Percentiles rank a stretch among this genome's conserved stretches.
Evolutionary conservation across 2,329 filamentous ascomycete species (phyloP).

Genomic region (Ophiostoma fasciatum): DNA sequence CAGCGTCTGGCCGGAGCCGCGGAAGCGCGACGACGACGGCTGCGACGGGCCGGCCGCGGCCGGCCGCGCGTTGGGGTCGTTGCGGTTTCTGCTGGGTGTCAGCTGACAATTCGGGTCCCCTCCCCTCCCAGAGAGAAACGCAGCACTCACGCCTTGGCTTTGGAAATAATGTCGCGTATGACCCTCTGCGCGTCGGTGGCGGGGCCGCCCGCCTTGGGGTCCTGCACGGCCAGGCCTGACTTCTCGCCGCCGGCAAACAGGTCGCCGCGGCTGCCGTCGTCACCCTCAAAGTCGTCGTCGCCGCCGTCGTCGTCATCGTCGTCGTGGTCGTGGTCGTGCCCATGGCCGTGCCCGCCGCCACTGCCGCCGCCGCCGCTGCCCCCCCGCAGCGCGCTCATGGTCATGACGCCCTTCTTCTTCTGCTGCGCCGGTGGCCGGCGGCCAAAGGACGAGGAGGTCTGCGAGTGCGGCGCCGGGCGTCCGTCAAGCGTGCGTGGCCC

Average conservation of each 20-base stretch:
- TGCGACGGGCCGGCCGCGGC: slow-evolving; percentile 33
- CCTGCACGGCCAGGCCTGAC: slow-evolving; percentile 55
- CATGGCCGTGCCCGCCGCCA: slow-evolving; percentile 40
- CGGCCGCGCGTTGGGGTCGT: background rate
- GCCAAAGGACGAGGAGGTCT: slow-evolving; percentile 18
- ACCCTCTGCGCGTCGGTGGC: slow-evolving; percentile 37
- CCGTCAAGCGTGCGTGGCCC: slow-evolving; percentile 50
- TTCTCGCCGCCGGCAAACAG: slow-evolving; percentile 78
- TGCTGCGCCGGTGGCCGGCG: slow-evolving; percentile 25
- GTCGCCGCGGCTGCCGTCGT: slow-evolving; percentile 46
- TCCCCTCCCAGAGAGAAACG: too few species aligned
- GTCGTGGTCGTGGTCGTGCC: slow-evolving; percentile 41
- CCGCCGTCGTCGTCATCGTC: slow-evolving; percentile 45
- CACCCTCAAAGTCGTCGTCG: slow-evolving; percentile 39
- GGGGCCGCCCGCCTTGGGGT: slow-evolving; percentile 27
- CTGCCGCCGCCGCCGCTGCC: slow-evolving; percentile 27
- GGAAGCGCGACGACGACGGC: slow-evolving; percentile 38
- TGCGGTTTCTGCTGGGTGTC: slow-evolving; percentile 3
- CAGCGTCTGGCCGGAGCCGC: slow-evolving; percentile 58
- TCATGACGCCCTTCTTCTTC: slow-evolving; percentile 47
- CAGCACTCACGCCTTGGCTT: slow-evolving; percentile 44
- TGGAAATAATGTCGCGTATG: slow-evolving; percentile 48
- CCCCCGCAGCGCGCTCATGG: slow-evolving; percentile 39
- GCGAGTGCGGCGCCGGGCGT: slow-evolving; percentile 35
- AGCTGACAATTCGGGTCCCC: too few species aligned